phyloP scores from a whole-genome alignment of 2,329 filamentous ascomycete genomes.

The Aotearoamyces nothofagi region DNA sequence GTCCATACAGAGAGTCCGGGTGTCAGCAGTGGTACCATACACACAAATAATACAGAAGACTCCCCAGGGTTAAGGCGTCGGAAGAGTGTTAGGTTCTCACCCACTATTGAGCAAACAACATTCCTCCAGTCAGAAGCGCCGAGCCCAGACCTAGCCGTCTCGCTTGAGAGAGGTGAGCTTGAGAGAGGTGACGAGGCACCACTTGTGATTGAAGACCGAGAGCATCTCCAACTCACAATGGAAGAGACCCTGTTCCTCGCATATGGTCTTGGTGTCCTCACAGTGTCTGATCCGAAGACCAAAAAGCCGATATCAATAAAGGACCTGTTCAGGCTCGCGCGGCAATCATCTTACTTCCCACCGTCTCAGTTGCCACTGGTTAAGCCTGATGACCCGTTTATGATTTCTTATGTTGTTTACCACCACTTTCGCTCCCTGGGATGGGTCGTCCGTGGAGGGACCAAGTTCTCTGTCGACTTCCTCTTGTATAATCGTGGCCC shows the following conservation, averaged over 20 bases:
- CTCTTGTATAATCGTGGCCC: conserved; percentile 88
- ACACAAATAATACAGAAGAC: background rate
- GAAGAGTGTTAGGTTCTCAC: conserved; percentile 60
- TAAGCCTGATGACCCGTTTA: conserved; percentile 66
- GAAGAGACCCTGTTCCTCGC: conserved; percentile 87
- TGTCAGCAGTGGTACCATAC: background rate
- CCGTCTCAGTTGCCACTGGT: conserved; percentile 30
- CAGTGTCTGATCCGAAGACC: conserved; percentile 37
- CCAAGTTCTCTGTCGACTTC: conserved; percentile 92
- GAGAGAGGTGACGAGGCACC: conserved; percentile 11
- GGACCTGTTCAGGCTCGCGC: conserved; percentile 50
- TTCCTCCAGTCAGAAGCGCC: conserved; percentile 33
- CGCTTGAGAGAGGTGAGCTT: conserved; percentile 5
- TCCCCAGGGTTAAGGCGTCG: background rate
- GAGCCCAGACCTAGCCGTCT: conserved; percentile 11
- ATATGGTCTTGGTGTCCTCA: conserved; percentile 64
- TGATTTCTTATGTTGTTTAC: conserved; percentile 78
- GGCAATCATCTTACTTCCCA: conserved; percentile 56
- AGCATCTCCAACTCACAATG: conserved; percentile 81
- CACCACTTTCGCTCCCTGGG: conserved; percentile 93
- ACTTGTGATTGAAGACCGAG: conserved; percentile 35
- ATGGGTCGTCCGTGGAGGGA: conserved; percentile 83
- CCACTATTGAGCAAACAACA: conserved; percentile 48
- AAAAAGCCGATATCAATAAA: conserved; percentile 30
- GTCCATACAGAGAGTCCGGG: background rate